A percentile compares a stretch with the other conserved stretches of the same genome.
Conservation (phyloP, 805 yeast genomes). For the Isabelozyma rhagii region DNA sequence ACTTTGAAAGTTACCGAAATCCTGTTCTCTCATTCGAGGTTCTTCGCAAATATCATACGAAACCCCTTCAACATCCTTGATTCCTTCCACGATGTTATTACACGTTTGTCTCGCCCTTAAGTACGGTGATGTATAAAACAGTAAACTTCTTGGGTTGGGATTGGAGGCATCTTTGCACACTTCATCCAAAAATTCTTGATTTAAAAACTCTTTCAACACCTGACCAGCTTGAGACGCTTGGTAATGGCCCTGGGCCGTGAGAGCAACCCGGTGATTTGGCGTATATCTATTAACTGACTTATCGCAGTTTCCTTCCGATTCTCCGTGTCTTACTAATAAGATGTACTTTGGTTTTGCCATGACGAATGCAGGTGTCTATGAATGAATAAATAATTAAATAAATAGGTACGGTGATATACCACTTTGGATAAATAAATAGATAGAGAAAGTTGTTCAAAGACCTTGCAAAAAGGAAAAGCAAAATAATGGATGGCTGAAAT, state of each 20-base stretch:
- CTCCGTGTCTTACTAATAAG: constrained; percentile 85
- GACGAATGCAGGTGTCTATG: not conserved
- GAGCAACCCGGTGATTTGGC: constrained; percentile 76
- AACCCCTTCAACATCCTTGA: constrained; percentile 42
- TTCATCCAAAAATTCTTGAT: constrained; percentile 31
- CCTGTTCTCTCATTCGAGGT: constrained; percentile 91
- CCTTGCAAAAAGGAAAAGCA: no score
- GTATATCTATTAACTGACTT: constrained; percentile 72
- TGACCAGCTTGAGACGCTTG: constrained; percentile 64
- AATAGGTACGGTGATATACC: no score
- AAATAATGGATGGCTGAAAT: not conserved
- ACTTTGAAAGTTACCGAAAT: constrained; percentile 90
- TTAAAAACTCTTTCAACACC: constrained; percentile 39
- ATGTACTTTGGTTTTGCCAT: constrained; percentile 58
- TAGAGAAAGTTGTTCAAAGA: no score
- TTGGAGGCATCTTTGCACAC: constrained; percentile 3
- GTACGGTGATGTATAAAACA: constrained; percentile 87
- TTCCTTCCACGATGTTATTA: constrained; percentile 60
- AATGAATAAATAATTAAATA: no score
- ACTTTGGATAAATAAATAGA: no score
- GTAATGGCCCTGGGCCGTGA: constrained; percentile 67
- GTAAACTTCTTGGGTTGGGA: constrained; percentile 37
- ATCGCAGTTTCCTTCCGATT: constrained; percentile 86
- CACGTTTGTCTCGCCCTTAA: constrained; percentile 81
- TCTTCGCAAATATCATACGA: constrained; percentile 69